Evolutionary conservation across 352 stramenopile species (phyloP).

Genomic region (Globisporangium viniferum): DNA sequence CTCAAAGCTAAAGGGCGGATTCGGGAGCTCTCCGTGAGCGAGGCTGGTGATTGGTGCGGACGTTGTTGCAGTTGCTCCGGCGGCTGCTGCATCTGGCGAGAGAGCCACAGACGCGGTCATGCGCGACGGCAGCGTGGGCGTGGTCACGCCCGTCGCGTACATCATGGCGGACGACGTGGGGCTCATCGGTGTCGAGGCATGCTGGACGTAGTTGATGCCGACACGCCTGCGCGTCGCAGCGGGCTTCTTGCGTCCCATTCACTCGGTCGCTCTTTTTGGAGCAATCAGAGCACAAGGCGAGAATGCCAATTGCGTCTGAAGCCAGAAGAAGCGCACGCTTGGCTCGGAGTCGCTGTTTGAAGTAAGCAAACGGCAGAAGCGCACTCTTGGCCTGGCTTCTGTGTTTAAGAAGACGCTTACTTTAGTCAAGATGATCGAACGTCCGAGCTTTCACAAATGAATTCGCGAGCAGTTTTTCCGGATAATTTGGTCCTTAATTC

Average conservation of each 20-base stretch:
- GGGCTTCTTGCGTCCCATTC: constrained; percentile 40
- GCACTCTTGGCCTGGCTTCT: neutral
- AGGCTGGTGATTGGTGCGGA: neutral
- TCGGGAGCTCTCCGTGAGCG: neutral
- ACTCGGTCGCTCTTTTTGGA: neutral
- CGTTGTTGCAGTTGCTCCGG: neutral
- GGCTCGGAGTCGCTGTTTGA: neutral
- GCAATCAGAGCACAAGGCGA: no score
- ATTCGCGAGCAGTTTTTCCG: no score
- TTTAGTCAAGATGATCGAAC: neutral
- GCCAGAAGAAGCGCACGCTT: neutral
- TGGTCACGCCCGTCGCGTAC: neutral
- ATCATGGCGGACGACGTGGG: constrained; percentile 5
- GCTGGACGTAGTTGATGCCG: constrained; percentile 15
- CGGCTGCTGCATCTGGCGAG: neutral
- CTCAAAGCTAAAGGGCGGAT: neutral
- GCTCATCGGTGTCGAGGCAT: neutral
- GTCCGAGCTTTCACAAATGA: no score
- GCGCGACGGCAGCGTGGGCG: neutral
- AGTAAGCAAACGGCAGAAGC: neutral
- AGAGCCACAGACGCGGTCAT: neutral
- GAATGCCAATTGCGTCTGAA: no score
- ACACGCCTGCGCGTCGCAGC: constrained; percentile 28
- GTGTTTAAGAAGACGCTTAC: neutral
- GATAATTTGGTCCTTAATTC: no score